Conservation (phyloP, 2,329 filamentous ascomycete genomes). For the Sphaerulina vaccinii region DNA sequence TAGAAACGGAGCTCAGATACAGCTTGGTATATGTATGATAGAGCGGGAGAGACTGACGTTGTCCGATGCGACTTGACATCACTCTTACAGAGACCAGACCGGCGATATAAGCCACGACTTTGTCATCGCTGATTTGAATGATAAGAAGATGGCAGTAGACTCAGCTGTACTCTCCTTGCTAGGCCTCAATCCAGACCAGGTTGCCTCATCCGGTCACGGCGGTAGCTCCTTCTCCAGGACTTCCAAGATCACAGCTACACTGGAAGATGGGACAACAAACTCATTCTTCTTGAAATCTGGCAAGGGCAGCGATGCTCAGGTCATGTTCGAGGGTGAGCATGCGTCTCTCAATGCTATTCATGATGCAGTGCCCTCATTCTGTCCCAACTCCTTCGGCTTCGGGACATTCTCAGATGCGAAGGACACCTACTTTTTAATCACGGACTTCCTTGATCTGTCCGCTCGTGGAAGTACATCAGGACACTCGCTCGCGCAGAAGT, state of each 20-base stretch:
- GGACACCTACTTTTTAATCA: conserved; percentile 60
- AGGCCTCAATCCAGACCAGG: conserved; percentile 54
- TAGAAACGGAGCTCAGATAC: no score
- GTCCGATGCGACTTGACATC: no score
- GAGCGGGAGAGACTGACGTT: no score
- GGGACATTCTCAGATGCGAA: conserved; percentile 55
- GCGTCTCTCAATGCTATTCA: conserved; percentile 81
- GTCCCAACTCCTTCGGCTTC: conserved; percentile 71
- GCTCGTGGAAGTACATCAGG: conserved; percentile 38
- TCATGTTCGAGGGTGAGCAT: conserved; percentile 79
- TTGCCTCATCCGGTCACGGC: conserved; percentile 62
- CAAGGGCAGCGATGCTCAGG: conserved; percentile 55
- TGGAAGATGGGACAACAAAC: conserved; percentile 50
- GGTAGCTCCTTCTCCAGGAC: conserved; percentile 65
- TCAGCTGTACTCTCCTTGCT: conserved; percentile 62
- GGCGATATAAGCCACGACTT: no score
- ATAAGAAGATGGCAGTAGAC: conserved; percentile 52
- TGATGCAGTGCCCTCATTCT: conserved; percentile 67
- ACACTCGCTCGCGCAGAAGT: conserved; percentile 66
- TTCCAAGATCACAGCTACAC: conserved; percentile 55
- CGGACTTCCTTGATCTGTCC: conserved; percentile 74
- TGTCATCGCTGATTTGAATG: neutral
- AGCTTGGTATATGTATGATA: no score
- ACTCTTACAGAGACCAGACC: no score
- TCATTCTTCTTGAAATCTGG: conserved; percentile 74